Evolutionary conservation across 2,329 filamentous ascomycete species (phyloP).

Genomic region (Elsinoe australis): DNA sequence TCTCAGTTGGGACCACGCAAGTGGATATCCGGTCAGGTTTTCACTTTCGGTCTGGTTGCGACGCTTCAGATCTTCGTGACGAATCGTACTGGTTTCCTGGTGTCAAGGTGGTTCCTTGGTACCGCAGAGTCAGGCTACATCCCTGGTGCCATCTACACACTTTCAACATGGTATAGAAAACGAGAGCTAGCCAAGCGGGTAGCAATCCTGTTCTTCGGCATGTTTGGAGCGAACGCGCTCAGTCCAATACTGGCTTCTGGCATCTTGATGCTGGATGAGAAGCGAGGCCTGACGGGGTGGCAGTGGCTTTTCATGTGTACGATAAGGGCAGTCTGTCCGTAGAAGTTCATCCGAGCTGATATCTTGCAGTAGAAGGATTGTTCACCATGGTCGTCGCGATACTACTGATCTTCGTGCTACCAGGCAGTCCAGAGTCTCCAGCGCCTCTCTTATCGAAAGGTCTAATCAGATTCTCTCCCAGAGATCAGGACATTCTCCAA

Average conservation of each 20-base stretch:
- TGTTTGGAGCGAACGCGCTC: slow-evolving; percentile 1
- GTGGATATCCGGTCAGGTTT: slow-evolving; percentile 45
- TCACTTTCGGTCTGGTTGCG: slow-evolving; percentile 43
- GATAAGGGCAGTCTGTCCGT: background rate
- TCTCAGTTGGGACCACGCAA: slow-evolving; percentile 25
- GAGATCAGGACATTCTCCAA: slow-evolving; percentile 32
- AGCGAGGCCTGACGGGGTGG: slow-evolving; percentile 7
- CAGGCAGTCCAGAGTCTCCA: slow-evolving; percentile 38
- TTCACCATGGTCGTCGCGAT: slow-evolving; percentile 38
- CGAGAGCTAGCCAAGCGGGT: slow-evolving; percentile 1
- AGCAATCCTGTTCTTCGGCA: slow-evolving; percentile 6
- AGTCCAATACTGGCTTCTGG: background rate
- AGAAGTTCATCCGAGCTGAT: background rate
- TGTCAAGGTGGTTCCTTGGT: background rate
- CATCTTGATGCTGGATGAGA: slow-evolving; percentile 1
- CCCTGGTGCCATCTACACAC: slow-evolving; percentile 37
- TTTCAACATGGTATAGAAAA: slow-evolving; percentile 37
- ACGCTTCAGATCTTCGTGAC: slow-evolving; percentile 32
- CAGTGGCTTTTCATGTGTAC: slow-evolving; percentile 10
- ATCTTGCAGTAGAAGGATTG: slow-evolving; percentile 19
- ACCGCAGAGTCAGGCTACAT: slow-evolving; percentile 27
- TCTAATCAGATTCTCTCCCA: slow-evolving; percentile 33
- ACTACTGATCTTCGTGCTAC: slow-evolving; percentile 37
- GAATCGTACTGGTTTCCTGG: slow-evolving; percentile 1
- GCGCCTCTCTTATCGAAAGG: slow-evolving; percentile 35